Evolutionary conservation across 805 yeast species (phyloP), one percentile per base, ranked within the genome.

Genomic region (Jamesozyma spencerorum): DNA sequence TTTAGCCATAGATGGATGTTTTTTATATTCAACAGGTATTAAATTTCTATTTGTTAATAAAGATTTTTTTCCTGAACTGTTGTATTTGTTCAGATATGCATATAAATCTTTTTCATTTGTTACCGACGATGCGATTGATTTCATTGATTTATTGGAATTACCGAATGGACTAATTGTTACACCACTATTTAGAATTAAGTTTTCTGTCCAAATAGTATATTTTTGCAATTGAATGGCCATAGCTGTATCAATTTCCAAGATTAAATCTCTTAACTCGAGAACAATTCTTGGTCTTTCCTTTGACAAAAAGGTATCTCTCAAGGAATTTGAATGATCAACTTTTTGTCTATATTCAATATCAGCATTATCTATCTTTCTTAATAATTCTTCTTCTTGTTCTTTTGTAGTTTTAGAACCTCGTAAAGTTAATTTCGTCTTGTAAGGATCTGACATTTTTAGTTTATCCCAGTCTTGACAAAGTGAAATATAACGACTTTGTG

Each of bases 241-340:
- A 8, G 97, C 97, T 37, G 85, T 77, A 61, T 92, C 97, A 56
- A 85, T 72, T 61, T 90, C 97, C 47, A 88, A 67, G 42, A 87
- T 79, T 47, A 86, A 67, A 55, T 84, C 81, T 55, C 80, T 83
- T 45, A 92, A 69, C 47, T 77, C 79, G 44, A 75, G 73, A 5
- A 85, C 77, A 31, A 75, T 74, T 42, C 74, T 77, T 6, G 97
- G 98, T 50, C 98, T 74, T 55, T 81, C 82, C 18, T 74, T 70
- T 52, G 73, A 70, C 42, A 85, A 64, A 40, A 87, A 75, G 42
- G 81, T 88, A 48, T 77, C 80, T 59, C 92, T 81, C 49, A 78
- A 60, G 34, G 82, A 75, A 49, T 82, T 80, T 24, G 92, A 83
- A 2, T 75, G 64, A 32, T 79, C 73, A 4, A 87, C 94, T 54